Conservation (phyloP, 805 yeast species). For the Sugiyamaella americana region DNA sequence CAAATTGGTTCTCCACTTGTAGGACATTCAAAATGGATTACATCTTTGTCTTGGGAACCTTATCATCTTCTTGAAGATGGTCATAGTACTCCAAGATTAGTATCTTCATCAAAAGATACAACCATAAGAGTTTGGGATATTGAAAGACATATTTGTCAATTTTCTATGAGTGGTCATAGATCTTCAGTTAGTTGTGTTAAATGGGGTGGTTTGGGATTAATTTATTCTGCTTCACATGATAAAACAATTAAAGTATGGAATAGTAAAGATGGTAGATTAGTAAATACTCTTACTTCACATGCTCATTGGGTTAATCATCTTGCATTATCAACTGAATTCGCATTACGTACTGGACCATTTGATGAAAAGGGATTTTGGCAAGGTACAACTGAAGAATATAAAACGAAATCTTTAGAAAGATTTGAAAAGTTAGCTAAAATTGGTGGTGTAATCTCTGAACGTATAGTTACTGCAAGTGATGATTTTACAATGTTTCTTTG, state of each 20-base stretch:
- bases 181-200: conserved; percentile 90
- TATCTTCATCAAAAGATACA: conserved; percentile 87
- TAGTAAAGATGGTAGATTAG: conserved; percentile 65
- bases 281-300: conserved; percentile 76
- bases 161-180: conserved; percentile 80
- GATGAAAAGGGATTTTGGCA: conserved; percentile 54
- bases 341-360: conserved; percentile 78
- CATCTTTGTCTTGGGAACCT: conserved; percentile 92
- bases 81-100: conserved; percentile 53
- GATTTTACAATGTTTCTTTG: conserved; percentile 97
- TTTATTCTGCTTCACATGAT: conserved; percentile 91
- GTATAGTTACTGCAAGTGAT: conserved; percentile 91
- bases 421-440: conserved; percentile 58
- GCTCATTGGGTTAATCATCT: conserved; percentile 98
- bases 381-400: conserved; percentile 36
- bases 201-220: conserved; percentile 86
- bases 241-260: conserved; percentile 93
- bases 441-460: conserved; percentile 55
- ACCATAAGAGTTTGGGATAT: conserved; percentile 88
- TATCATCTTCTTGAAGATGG: conserved; percentile 63
- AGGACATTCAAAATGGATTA: conserved; percentile 88
- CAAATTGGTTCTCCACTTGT: conserved; percentile 63
- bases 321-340: conserved; percentile 86
- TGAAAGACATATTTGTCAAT: conserved; percentile 53
- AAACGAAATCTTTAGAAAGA: conserved; percentile 48